phyloP scores from a whole-genome alignment of 1,139 yeast genomes.

The Yamadazyma triangularis region DNA sequence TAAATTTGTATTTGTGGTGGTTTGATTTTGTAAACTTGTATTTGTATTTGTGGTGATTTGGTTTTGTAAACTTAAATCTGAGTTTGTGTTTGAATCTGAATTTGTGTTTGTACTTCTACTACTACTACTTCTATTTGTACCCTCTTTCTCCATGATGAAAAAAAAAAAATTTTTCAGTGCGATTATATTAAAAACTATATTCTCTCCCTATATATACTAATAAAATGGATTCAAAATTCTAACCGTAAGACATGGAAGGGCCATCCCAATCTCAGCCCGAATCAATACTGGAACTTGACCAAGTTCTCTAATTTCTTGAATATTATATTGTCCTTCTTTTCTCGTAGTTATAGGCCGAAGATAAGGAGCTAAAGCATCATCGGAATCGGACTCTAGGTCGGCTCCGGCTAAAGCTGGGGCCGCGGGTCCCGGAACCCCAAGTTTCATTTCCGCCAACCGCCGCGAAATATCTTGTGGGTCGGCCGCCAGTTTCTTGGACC shows the following conservation, averaged over 20 bases:
- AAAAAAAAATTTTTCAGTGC: no score
- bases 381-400: conserved; percentile 2
- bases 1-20: no score
- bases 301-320: conserved; percentile 81
- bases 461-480: conserved; percentile 41
- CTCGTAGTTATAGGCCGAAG: conserved; percentile 53
- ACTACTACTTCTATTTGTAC: no score
- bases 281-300: conserved; percentile 78
- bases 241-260: conserved; percentile 90
- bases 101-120: no score
- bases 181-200: no score
- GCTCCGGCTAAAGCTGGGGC: conserved; percentile 24
- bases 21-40: no score
- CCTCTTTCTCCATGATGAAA: no score
- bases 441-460: conserved; percentile 46
- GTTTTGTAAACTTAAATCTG: no score
- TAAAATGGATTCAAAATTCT: conserved; percentile 92
- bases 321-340: conserved; percentile 54
- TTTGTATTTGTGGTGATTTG: no score
- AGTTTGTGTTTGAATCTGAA: no score
- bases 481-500: conserved; percentile 35
- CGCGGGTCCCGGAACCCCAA: conserved; percentile 49
- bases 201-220: no score
- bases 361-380: conserved; percentile 48
- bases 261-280: conserved; percentile 92